These are phyloP conservation scores for Pseudophaeomoniella oleicola DNA, from an alignment of 2,329 filamentous ascomycete genomes.

Conservation along the genomic window DNA sequence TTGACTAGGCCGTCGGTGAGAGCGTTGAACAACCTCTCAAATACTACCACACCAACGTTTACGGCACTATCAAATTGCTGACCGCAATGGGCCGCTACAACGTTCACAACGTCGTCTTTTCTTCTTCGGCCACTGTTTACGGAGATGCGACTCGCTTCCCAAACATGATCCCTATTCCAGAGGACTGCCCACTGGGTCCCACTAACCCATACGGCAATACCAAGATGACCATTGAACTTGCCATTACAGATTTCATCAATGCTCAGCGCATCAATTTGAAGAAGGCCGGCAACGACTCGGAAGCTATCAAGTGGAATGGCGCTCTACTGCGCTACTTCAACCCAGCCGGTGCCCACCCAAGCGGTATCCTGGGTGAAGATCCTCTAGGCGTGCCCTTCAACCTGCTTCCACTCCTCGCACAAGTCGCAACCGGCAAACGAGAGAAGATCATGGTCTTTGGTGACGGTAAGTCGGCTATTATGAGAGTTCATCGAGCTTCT, in stretches of 20 bases:
- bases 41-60: constrained; percentile 96
- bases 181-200: constrained; percentile 86
- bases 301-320: constrained; percentile 74
- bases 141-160: constrained; percentile 91
- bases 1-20: constrained; percentile 72
- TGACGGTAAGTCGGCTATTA: constrained; percentile 49
- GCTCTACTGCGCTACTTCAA: constrained; percentile 96
- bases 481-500: neutral
- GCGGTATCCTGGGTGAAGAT: constrained; percentile 95
- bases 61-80: constrained; percentile 77
- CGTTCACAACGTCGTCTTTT: constrained; percentile 96
- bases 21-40: constrained; percentile 86
- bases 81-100: constrained; percentile 77
- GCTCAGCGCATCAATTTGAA: constrained; percentile 70
- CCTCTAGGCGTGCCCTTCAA: constrained; percentile 93
- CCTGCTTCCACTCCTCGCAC: constrained; percentile 80
- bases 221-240: constrained; percentile 78
- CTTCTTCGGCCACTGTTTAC: constrained; percentile 93
- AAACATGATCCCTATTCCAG: constrained; percentile 98
- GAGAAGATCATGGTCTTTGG: constrained; percentile 92
- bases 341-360: constrained; percentile 86
- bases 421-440: constrained; percentile 88
- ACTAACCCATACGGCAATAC: constrained; percentile 98
- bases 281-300: constrained; percentile 61
- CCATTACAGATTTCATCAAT: constrained; percentile 83